Base-by-base conservation (phyloP, 176 grass and related monocot species). In the Areca catechu region DNA sequence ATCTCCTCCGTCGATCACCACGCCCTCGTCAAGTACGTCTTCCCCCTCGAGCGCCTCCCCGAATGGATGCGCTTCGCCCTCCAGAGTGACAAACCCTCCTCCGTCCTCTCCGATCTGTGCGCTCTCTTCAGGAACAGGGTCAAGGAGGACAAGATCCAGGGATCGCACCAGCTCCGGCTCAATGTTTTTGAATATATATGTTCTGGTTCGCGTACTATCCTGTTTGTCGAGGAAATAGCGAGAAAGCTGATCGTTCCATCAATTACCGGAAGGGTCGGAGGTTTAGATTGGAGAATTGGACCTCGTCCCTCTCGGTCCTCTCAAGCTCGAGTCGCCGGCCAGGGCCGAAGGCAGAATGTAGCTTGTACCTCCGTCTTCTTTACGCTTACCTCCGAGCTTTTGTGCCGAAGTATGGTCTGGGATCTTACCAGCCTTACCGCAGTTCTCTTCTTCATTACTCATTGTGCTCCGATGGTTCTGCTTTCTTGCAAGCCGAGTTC, bases 121-220 rank as follows among this genome's bases (percentile, higher is more conserved):
- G 80, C 80, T 51, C 75, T 98, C 24, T 79, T 91, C 24, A 66
- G 62, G 1, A 48, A 70, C 15, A 72, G 84, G 54, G 69, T 92
- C 57, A 78, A 70, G 71, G 74, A 76, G 54, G 74, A 83, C 20
- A 19, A 60, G 17, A 58, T 73, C 66, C 73, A 85, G 50, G 63
- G 62, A 47, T 54, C 57, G 19, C 51, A 56, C 48, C 73, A 76
- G 24, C 64, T 98, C 15, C 84, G 92, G 56, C 81, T 98, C 57
- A 85, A 83, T 16, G 76, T 88, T 20, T 76, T 92, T 49, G 81
- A 98, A 63, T 98, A 98, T 89, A 85, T 76, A 72, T 98, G 60
- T 98, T 98, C 65, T 98, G 93, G 93, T 98, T 92, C 68, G 87
- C 87, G n/a, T 98, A 92, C 76, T 76, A 83, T 51, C 84, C 81